Conservation (phyloP, 495 filamentous ascomycete genomes). For the Aspergillus indologenus region DNA sequence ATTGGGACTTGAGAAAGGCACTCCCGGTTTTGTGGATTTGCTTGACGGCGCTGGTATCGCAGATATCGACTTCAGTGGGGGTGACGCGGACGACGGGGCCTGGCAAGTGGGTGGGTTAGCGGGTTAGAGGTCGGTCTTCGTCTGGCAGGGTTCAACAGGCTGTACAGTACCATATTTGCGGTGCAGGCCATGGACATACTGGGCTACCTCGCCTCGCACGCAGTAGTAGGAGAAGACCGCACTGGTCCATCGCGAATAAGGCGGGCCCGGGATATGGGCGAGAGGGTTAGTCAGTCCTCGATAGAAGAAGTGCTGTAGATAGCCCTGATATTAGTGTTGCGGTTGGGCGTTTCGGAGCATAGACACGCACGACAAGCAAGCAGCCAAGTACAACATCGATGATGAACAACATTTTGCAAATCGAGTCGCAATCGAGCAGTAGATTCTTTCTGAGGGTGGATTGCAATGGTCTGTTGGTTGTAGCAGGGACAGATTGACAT, state of each 20-base stretch:
- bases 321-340: background rate
- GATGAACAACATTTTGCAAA: background rate
- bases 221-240: slow-evolving; percentile 6
- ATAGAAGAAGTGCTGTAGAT: background rate
- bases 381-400: background rate
- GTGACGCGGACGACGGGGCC: slow-evolving; percentile 42
- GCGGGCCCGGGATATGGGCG: slow-evolving; percentile 9
- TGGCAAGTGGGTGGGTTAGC: slow-evolving; percentile 11
- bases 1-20: slow-evolving; percentile 20
- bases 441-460: background rate
- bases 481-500: no score
- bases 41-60: slow-evolving; percentile 27
- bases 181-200: slow-evolving; percentile 19
- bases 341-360: background rate
- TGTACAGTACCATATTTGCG: slow-evolving; percentile 20
- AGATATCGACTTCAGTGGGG: slow-evolving; percentile 35
- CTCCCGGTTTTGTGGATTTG: slow-evolving; percentile 36
- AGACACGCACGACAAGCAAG: background rate
- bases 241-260: slow-evolving; percentile 11
- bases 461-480: background rate
- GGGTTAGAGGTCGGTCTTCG: background rate
- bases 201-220: background rate
- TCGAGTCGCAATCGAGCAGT: no score
- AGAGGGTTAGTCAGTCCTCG: background rate
- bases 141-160: background rate